phyloP scores from a whole-genome alignment of 192 early-diverging fungal genomes.

The Linnemannia zychae region DNA sequence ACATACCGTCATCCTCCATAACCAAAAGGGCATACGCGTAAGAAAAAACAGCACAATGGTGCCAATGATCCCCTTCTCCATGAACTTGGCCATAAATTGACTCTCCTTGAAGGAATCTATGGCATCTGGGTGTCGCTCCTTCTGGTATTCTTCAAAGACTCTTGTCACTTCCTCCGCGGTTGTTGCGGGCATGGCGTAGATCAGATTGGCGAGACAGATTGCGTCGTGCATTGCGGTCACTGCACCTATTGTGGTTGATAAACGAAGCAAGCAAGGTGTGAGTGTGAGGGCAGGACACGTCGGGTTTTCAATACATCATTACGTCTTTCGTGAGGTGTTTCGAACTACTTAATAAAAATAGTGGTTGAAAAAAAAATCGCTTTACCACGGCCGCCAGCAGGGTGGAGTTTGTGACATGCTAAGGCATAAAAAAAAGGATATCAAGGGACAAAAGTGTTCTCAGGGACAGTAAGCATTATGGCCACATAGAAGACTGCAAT shows the following conservation, averaged over 20 bases:
- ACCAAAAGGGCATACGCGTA: not conserved
- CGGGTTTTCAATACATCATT: too few species aligned
- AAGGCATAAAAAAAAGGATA: not conserved
- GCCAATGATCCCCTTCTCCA: not conserved
- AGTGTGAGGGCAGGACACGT: too few species aligned
- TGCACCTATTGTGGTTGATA: not conserved
- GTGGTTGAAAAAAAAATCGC: not conserved
- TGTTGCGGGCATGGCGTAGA: not conserved
- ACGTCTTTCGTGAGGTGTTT: too few species aligned
- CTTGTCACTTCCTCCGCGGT: not conserved
- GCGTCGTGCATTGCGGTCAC: not conserved
- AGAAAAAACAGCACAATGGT: not conserved
- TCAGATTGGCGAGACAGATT: not conserved
- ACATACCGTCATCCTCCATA: not conserved
- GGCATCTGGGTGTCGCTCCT: not conserved
- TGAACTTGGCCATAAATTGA: not conserved
- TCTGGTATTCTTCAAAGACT: not conserved
- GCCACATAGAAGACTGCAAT: too few species aligned
- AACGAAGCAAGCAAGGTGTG: not conserved
- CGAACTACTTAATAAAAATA: too few species aligned
- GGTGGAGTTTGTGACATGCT: not conserved
- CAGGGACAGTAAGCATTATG: too few species aligned
- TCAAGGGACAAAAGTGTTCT: too few species aligned
- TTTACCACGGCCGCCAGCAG: not conserved
- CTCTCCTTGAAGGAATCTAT: not conserved